These are phyloP conservation scores for Aristolochia contorta DNA, from an alignment of 164 flowering plant species.

Conservation along the genomic window DNA sequence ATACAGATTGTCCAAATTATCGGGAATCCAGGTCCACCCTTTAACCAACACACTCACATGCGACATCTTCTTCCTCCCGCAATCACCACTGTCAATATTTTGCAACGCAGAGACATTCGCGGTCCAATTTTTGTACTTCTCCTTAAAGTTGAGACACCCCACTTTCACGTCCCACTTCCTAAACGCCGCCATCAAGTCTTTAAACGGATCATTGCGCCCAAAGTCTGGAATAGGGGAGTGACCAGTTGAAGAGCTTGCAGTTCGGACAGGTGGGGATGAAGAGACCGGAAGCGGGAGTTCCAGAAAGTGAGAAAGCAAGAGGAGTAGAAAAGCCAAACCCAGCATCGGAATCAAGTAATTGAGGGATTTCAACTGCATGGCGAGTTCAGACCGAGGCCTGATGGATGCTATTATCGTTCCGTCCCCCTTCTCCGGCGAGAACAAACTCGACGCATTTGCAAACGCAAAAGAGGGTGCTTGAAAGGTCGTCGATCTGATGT, in stretches of 20 bases:
- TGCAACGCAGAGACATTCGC: conserved; percentile 30
- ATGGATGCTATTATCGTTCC: too few relatives aligned
- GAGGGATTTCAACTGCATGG: conserved; percentile 28
- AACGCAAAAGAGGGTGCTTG: too few relatives aligned
- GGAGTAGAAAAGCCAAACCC: conserved; percentile 34
- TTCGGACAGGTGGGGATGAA: conserved; percentile 19
- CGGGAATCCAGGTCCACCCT: conserved; percentile 99
- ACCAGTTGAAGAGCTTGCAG: conserved; percentile 1
- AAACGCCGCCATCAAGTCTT: conserved; percentile 53
- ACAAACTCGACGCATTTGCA: too few relatives aligned
- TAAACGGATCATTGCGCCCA: conserved; percentile 38
- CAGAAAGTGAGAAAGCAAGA: conserved; percentile 51
- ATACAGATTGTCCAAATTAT: conserved; percentile 87
- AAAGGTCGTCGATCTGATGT: too few relatives aligned
- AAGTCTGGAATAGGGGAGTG: background rate
- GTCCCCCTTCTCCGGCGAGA: too few relatives aligned
- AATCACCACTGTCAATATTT: conserved; percentile 26
- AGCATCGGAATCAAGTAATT: conserved; percentile 44
- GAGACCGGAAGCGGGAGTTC: conserved; percentile 41
- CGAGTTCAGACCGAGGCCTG: too few relatives aligned
- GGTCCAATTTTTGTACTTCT: conserved; percentile 25
- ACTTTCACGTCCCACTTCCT: conserved; percentile 73
- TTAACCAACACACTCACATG: conserved; percentile 81
- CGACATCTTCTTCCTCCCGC: conserved; percentile 51
- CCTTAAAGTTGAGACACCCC: conserved; percentile 64